phyloP scores from a whole-genome alignment of 495 filamentous ascomycete genomes.

The Xylaria intraflava region DNA sequence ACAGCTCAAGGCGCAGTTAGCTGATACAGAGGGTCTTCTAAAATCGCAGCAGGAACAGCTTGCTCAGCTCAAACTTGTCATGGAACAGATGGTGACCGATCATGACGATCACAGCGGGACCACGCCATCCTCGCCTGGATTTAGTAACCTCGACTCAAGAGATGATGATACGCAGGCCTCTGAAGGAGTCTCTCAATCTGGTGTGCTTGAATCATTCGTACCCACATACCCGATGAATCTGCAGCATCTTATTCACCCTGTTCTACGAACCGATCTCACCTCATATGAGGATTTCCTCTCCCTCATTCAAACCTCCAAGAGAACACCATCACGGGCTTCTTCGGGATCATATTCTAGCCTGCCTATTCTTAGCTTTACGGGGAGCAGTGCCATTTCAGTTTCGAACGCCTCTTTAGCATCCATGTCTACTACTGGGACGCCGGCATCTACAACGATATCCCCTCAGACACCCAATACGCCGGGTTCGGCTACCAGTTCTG shows the following conservation, averaged over 20 bases:
- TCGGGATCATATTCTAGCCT: slow-evolving; percentile 63
- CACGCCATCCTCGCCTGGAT: slow-evolving; percentile 56
- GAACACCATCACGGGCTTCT: slow-evolving; percentile 47
- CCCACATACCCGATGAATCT: slow-evolving; percentile 83
- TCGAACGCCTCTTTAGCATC: slow-evolving; percentile 39
- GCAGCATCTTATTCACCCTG: slow-evolving; percentile 69
- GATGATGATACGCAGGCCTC: slow-evolving; percentile 29
- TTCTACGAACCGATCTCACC: slow-evolving; percentile 73
- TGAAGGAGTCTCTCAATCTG: slow-evolving; percentile 37
- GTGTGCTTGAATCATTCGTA: slow-evolving; percentile 50
- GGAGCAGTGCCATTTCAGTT: slow-evolving; percentile 40
- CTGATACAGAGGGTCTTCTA: slow-evolving; percentile 79
- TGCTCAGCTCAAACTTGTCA: slow-evolving; percentile 78
- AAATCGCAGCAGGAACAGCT: slow-evolving; percentile 90
- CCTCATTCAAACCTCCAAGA: slow-evolving; percentile 61
- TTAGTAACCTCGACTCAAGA: slow-evolving; percentile 41
- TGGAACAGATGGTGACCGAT: slow-evolving; percentile 78
- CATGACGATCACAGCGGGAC: slow-evolving; percentile 67
- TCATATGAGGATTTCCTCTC: slow-evolving; percentile 81
- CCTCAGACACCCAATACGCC: slow-evolving; percentile 49
- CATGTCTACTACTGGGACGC: slow-evolving; percentile 32
- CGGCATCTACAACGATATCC: slow-evolving; percentile 32
- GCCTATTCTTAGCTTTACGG: slow-evolving; percentile 44
- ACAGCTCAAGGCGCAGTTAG: slow-evolving; percentile 68
- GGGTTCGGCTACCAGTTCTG: slow-evolving; percentile 37